Evolutionary conservation across 129 eudicot genomes (phyloP).

Genomic region (Pulicaria dysenterica): DNA sequence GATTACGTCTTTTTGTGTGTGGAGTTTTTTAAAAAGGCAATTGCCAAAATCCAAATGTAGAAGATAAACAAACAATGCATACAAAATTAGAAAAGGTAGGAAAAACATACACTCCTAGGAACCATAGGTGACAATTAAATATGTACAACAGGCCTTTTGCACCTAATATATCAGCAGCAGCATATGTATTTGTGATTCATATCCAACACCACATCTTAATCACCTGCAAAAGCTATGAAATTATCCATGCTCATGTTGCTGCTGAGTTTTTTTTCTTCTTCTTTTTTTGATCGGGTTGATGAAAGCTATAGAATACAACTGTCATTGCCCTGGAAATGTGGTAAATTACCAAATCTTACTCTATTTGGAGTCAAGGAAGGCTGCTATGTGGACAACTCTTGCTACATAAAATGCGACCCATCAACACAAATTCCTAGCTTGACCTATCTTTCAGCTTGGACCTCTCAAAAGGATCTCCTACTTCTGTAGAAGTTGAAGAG

Average conservation of each 20-base stretch:
- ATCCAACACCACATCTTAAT: not conserved
- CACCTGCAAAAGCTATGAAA: constrained; percentile 16
- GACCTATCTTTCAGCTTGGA: not conserved
- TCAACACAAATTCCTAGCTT: constrained; percentile 18
- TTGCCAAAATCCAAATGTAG: not conserved
- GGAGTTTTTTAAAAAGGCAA: not conserved
- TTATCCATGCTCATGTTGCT: not conserved
- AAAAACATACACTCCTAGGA: constrained; percentile 11
- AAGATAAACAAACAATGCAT: constrained; percentile 14
- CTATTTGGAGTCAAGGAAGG: constrained; percentile 29
- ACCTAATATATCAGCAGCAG: not conserved
- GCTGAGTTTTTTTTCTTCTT: too few relatives aligned
- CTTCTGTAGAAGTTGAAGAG: constrained; percentile 15
- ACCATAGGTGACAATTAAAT: not conserved
- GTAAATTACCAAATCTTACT: constrained; percentile 29
- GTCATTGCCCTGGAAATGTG: constrained; percentile 27
- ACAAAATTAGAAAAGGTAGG: not conserved
- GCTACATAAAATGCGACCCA: constrained; percentile 26
- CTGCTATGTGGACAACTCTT: constrained; percentile 29
- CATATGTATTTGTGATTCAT: not conserved
- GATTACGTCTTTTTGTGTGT: not conserved
- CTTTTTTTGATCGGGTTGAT: not conserved
- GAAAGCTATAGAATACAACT: not conserved
- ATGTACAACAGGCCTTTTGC: not conserved
- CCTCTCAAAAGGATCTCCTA: too few relatives aligned